Evolutionary conservation across 2,329 filamentous ascomycete genomes (phyloP).

Genomic region (Neonectria punicea): DNA sequence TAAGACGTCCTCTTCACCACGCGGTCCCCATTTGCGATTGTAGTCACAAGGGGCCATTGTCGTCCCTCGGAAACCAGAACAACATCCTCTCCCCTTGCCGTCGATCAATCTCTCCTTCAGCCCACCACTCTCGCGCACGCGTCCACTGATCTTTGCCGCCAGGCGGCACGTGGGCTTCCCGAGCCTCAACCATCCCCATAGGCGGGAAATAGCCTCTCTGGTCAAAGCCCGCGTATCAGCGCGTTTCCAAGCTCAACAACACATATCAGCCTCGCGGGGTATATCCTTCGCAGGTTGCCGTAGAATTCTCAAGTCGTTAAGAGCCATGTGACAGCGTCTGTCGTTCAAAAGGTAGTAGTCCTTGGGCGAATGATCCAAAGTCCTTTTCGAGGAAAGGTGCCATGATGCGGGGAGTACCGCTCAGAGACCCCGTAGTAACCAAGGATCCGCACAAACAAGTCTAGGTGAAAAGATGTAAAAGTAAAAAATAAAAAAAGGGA

Average conservation of each 20-base stretch:
- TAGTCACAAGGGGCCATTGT: conserved; percentile 15
- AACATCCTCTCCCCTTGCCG: conserved; percentile 42
- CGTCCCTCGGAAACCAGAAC: conserved; percentile 36
- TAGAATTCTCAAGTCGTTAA: conserved; percentile 50
- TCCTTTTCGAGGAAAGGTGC: conserved; percentile 45
- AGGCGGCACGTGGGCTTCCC: conserved; percentile 40
- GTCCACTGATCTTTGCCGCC: conserved; percentile 43
- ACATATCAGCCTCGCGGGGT: conserved; percentile 52
- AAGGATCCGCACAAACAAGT: conserved; percentile 45
- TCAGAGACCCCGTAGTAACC: conserved; percentile 42
- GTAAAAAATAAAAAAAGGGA: conserved; percentile 33
- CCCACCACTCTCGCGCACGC: conserved; percentile 48
- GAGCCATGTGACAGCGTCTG: conserved; percentile 51
- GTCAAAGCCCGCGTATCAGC: conserved; percentile 43
- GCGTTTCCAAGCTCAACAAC: conserved; percentile 50
- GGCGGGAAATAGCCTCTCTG: conserved; percentile 33
- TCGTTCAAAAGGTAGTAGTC: conserved; percentile 49
- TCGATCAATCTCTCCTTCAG: conserved; percentile 46
- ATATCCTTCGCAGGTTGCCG: conserved; percentile 55
- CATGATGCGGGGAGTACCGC: conserved; percentile 41
- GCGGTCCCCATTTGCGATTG: conserved; percentile 5
- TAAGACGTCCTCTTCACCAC: conserved; percentile 33
- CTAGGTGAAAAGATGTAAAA: conserved; percentile 44
- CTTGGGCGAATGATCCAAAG: conserved; percentile 48
- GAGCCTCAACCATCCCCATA: conserved; percentile 38